These are phyloP conservation scores for Boletellus sp. DNA, from an alignment of 1,284 basidiomycete species.

Conservation along the genomic window DNA sequence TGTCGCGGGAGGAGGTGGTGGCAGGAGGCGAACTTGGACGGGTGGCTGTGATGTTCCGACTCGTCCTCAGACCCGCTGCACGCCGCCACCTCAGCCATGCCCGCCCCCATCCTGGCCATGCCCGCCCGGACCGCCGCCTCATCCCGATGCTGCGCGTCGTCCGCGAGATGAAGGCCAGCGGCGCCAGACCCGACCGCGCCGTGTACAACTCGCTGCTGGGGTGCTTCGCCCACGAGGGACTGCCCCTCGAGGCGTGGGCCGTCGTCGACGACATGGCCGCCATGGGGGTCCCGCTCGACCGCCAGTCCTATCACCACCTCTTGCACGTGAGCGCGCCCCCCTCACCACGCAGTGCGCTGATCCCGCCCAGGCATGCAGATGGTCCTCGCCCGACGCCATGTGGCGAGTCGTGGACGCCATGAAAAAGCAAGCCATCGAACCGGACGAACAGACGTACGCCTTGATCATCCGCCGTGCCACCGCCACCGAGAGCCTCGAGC, in stretches of 20 bases:
- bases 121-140: constrained; percentile 27
- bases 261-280: constrained; percentile 70
- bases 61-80: neutral
- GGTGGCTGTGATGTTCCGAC: constrained; percentile 1
- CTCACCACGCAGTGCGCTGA: constrained; percentile 3
- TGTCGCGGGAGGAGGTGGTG: constrained; percentile 5
- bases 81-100: neutral
- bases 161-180: constrained; percentile 53
- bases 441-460: constrained; percentile 52
- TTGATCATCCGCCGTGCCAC: constrained; percentile 49
- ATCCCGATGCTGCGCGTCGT: constrained; percentile 31
- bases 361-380: constrained; percentile 35
- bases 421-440: constrained; percentile 44
- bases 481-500: constrained; percentile 53
- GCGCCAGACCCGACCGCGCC: constrained; percentile 46
- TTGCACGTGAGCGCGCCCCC: constrained; percentile 45
- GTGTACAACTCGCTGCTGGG: constrained; percentile 57
- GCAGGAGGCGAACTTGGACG: neutral
- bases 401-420: constrained; percentile 43
- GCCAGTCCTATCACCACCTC: constrained; percentile 60
- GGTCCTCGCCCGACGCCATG: constrained; percentile 27
- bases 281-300: constrained; percentile 52
- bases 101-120: too few species aligned
- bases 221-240: constrained; percentile 40
- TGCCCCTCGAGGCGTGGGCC: constrained; percentile 57